Conservation (phyloP, 495 filamentous ascomycete species). For the Hypoxylon trugodes region DNA sequence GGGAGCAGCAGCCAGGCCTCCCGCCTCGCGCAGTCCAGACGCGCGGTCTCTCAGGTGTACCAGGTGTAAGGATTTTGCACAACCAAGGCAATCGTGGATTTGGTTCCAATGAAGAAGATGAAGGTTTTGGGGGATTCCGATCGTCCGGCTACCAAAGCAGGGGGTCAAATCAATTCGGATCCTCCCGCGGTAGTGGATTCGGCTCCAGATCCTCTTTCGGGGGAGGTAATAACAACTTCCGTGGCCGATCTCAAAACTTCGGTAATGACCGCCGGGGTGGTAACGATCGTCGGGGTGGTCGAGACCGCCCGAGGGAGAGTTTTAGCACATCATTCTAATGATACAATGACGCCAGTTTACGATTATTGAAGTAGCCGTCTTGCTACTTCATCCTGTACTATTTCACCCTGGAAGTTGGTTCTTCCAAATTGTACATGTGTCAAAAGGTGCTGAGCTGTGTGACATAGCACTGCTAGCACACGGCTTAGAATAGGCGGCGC, state of each 20-base stretch:
- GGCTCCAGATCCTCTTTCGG: conserved; percentile 27
- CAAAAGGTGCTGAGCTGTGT: conserved; percentile 6
- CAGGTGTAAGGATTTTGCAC: conserved; percentile 57
- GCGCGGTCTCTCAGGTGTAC: conserved; percentile 54
- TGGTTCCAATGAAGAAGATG: neutral
- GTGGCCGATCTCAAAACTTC: too few species aligned
- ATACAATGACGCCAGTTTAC: neutral
- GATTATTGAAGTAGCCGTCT: neutral
- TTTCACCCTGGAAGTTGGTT: conserved; percentile 8
- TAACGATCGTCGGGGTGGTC: neutral
- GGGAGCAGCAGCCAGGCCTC: conserved; percentile 65
- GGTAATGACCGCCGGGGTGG: conserved; percentile 35
- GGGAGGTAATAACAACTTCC: too few species aligned
- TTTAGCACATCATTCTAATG: conserved; percentile 20
- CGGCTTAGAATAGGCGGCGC: neutral
- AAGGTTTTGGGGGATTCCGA: neutral
- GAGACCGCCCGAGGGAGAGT: neutral
- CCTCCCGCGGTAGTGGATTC: conserved; percentile 10
- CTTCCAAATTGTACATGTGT: conserved; percentile 21
- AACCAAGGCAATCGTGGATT: neutral
- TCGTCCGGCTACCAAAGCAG: neutral
- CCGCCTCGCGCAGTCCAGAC: conserved; percentile 50
- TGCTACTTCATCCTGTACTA: conserved; percentile 28
- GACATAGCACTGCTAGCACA: conserved; percentile 5
- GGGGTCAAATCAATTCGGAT: conserved; percentile 4